phyloP scores from a whole-genome alignment of 208 protist genomes.

The Crithidia brevicula region DNA sequence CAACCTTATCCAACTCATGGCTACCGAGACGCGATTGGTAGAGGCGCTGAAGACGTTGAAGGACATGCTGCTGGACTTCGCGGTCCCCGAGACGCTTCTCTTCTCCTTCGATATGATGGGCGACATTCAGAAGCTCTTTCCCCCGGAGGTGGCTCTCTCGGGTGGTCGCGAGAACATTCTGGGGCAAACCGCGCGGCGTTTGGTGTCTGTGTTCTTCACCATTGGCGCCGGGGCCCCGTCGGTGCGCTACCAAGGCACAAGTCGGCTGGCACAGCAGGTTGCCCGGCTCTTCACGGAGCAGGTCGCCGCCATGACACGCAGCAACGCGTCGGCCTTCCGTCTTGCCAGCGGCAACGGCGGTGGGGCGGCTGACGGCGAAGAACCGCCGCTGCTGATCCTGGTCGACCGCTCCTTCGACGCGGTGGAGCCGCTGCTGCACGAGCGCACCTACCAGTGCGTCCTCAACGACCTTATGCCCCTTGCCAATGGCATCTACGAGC shows the following conservation, averaged over 20 bases:
- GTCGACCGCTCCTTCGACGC: constrained; percentile 85
- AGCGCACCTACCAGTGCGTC: constrained; percentile 87
- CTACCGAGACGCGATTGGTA: constrained; percentile 41
- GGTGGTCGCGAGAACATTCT: constrained; percentile 48
- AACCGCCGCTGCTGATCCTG: constrained; percentile 72
- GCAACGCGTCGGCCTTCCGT: constrained; percentile 39
- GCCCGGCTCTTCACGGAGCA: constrained; percentile 49
- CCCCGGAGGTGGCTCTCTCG: constrained; percentile 34
- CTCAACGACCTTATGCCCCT: constrained; percentile 79
- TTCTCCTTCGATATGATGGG: constrained; percentile 69
- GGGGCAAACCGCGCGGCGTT: constrained; percentile 45
- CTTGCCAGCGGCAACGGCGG: constrained; percentile 28
- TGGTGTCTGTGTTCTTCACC: constrained; percentile 67
- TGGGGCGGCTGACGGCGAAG: constrained; percentile 8
- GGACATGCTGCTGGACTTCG: constrained; percentile 78
- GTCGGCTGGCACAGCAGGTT: constrained; percentile 47
- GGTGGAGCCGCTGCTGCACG: constrained; percentile 76
- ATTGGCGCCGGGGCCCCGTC: constrained; percentile 57
- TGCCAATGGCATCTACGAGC: constrained; percentile 61
- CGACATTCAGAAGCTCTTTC: constrained; percentile 61
- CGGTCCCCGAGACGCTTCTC: constrained; percentile 58
- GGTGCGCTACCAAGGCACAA: constrained; percentile 72
- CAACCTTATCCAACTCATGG: constrained; percentile 50
- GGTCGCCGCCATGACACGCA: constrained; percentile 30
- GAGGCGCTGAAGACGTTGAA: constrained; percentile 54